phyloP scores from a whole-genome alignment of 2,329 filamentous ascomycete species.

The Paecilomyces fulvus region DNA sequence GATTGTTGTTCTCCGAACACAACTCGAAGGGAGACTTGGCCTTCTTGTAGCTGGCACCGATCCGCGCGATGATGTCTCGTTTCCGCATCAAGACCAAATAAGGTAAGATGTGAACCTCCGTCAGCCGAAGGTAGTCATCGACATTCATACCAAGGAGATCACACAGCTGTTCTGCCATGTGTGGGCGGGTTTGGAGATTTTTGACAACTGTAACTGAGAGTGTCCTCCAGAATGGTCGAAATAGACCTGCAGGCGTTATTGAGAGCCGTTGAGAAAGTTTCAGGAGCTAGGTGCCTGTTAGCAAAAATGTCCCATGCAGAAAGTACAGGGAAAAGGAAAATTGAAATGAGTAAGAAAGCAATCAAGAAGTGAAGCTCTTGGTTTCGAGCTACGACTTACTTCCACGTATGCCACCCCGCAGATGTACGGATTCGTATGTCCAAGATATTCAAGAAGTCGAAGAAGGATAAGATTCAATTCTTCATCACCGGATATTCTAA shows the following conservation, averaged over 20 bases:
- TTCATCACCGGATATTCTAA: conserved; percentile 62
- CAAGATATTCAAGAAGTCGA: conserved; percentile 76
- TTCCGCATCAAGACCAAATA: conserved; percentile 74
- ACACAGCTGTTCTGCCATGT: conserved; percentile 69
- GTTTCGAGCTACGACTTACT: conserved; percentile 35
- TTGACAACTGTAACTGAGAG: conserved; percentile 76
- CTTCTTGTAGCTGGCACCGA: conserved; percentile 60
- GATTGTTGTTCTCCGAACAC: conserved; percentile 50
- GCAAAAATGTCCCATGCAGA: not conserved
- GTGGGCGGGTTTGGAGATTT: conserved; percentile 71
- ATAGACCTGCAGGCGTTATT: conserved; percentile 57
- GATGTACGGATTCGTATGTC: conserved; percentile 70
- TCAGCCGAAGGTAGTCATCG: conserved; percentile 62
- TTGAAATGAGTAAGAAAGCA: not conserved
- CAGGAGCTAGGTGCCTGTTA: conserved; percentile 44
- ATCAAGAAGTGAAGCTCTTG: not conserved
- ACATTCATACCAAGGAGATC: conserved; percentile 72
- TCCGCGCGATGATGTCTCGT: conserved; percentile 67
- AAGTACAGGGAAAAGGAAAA: not conserved
- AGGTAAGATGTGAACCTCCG: conserved; percentile 75
- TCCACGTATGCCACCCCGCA: conserved; percentile 78
- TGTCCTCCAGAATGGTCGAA: conserved; percentile 82
- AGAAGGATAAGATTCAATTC: conserved; percentile 81
- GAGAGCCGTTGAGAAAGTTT: conserved; percentile 60
- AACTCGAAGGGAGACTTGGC: conserved; percentile 51